These are phyloP conservation scores for Micractinium sp. DNA, from an alignment of 139 green algal species.

Conservation along the genomic window DNA sequence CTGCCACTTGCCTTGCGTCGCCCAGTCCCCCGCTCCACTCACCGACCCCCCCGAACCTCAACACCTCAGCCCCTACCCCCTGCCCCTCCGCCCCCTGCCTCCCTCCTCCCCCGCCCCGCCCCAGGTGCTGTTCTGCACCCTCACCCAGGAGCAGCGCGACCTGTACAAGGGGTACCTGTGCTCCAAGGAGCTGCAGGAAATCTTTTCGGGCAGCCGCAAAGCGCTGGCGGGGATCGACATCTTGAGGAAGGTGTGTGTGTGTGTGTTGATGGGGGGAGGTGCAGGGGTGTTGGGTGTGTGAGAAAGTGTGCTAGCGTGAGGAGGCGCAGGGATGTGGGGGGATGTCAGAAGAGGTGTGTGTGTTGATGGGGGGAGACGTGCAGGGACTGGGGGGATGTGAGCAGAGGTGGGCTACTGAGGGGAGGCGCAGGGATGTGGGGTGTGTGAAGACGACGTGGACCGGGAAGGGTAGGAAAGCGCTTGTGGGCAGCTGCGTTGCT, in stretches of 20 bases:
- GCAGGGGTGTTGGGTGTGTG: background rate
- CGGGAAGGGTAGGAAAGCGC: too few relatives aligned
- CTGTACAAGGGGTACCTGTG: constrained; percentile 90
- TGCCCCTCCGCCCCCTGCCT: background rate
- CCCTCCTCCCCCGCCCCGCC: background rate
- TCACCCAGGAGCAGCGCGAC: constrained; percentile 85
- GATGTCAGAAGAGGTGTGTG: too few relatives aligned
- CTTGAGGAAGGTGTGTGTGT: constrained; percentile 78
- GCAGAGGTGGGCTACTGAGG: too few relatives aligned
- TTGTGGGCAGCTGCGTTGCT: too few relatives aligned
- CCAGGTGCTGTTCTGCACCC: constrained; percentile 93
- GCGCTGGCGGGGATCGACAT: constrained; percentile 95
- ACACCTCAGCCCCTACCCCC: background rate
- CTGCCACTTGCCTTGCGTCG: background rate
- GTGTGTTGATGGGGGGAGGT: background rate
- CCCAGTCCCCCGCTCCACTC: background rate
- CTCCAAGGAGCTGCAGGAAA: constrained; percentile 69
- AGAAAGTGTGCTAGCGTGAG: background rate
- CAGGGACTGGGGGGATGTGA: too few relatives aligned
- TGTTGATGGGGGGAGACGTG: background rate
- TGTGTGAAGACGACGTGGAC: background rate
- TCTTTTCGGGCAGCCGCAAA: constrained; percentile 61
- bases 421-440: background rate
- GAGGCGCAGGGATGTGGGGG: background rate
- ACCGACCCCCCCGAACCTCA: background rate